These are phyloP conservation scores for Fusarium armeniacum DNA, from an alignment of 2,329 filamentous ascomycete genomes.

Conservation along the genomic window DNA sequence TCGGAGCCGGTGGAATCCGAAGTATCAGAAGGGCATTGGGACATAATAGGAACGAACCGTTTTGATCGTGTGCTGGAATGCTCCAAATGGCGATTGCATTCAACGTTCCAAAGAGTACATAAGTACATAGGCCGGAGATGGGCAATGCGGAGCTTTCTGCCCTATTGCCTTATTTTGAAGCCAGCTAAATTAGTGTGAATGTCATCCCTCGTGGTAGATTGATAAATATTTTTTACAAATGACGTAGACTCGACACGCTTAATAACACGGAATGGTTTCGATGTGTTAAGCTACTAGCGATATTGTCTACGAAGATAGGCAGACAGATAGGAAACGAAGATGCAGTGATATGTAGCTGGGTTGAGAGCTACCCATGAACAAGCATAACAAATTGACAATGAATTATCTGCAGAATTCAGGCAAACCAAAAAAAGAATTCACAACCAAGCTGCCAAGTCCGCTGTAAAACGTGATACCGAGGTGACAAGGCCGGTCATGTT, in stretches of 20 bases:
- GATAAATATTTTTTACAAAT: neutral
- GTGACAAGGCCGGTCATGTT: constrained; percentile 7
- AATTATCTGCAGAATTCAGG: no score
- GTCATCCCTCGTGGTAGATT: neutral
- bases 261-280: neutral
- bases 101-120: neutral
- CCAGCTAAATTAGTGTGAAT: constrained; percentile 6
- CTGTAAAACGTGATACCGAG: neutral
- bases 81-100: neutral
- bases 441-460: constrained; percentile 3
- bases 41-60: neutral
- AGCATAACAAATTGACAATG: neutral
- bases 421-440: neutral
- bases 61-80: neutral
- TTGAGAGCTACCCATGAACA: neutral
- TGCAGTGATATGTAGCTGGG: neutral
- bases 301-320: neutral
- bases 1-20: neutral
- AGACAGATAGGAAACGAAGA: neutral
- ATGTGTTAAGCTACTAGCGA: neutral
- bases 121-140: constrained; percentile 6
- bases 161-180: constrained; percentile 2
- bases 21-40: no score
- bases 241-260: neutral
- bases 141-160: neutral